These are phyloP conservation scores for Capsicum baccatum DNA, from an alignment of 257 asterid species.

Conservation along the genomic window DNA sequence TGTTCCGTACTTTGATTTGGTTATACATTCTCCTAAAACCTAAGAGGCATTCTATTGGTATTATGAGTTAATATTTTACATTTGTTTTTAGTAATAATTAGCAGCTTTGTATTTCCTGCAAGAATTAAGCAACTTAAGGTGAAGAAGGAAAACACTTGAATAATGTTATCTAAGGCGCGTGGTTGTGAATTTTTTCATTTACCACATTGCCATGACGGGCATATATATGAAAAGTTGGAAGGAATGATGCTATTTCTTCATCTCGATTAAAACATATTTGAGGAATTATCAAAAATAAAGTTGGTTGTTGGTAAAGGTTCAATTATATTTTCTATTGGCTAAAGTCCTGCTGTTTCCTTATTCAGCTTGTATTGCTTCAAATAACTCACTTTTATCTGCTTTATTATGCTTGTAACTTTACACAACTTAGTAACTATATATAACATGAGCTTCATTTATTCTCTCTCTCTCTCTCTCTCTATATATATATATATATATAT, in stretches of 20 bases:
- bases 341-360: background rate
- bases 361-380: constrained; percentile 12
- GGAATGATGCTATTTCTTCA: background rate
- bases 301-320: background rate
- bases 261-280: background rate
- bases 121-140: background rate
- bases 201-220: background rate
- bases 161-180: background rate
- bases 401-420: background rate
- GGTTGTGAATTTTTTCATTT: constrained; percentile 18
- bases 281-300: background rate
- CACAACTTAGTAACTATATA: background rate
- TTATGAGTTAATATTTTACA: background rate
- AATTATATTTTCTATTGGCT: background rate
- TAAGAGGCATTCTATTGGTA: background rate
- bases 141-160: constrained; percentile 20
- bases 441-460: background rate
- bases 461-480: too few species aligned
- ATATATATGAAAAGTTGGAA: background rate
- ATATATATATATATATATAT: too few species aligned
- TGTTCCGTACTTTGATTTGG: too few species aligned
- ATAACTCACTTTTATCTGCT: background rate
- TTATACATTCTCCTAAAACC: background rate
- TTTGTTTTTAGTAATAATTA: background rate
- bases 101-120: constrained; percentile 14